A percentile compares a stretch with the other conserved stretches of the same genome.
These are phyloP conservation scores for Sodiomyces alkalinus DNA, from an alignment of 2,329 filamentous ascomycete genomes.

Conservation along the genomic window DNA sequence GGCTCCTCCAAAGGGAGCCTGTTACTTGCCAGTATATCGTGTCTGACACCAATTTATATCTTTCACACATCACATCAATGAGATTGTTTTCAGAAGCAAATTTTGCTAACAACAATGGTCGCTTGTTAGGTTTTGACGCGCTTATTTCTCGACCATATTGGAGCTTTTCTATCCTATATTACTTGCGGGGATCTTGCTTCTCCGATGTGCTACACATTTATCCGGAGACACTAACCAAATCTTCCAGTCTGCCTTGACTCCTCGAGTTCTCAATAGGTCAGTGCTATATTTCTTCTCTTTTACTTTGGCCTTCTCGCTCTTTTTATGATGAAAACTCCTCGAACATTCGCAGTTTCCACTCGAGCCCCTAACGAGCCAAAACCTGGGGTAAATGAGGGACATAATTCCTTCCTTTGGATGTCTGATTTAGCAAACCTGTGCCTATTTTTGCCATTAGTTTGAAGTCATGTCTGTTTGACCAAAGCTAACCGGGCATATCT, in stretches of 20 bases:
- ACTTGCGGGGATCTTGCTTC: too few relatives aligned
- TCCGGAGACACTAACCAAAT: too few relatives aligned
- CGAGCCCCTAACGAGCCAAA: slow-evolving; percentile 30
- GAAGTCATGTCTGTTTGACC: too few relatives aligned
- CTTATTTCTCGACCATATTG: too few relatives aligned
- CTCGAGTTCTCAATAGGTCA: slow-evolving; percentile 12
- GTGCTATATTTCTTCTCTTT: slow-evolving; percentile 9
- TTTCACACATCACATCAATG: too few relatives aligned
- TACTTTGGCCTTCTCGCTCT: slow-evolving; percentile 4
- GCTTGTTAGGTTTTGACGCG: too few relatives aligned
- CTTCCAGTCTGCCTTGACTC: background rate
- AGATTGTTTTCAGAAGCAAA: too few relatives aligned
- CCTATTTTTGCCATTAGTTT: too few relatives aligned
- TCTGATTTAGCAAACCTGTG: slow-evolving; percentile 35
- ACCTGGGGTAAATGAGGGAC: slow-evolving; percentile 53
- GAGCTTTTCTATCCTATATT: too few relatives aligned
- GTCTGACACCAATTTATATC: too few relatives aligned
- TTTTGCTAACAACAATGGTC: too few relatives aligned
- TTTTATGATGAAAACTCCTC: slow-evolving; percentile 55
- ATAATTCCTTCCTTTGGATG: slow-evolving; percentile 80
- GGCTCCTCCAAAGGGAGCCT: slow-evolving; percentile 46
- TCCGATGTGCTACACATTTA: background rate
- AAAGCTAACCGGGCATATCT: too few relatives aligned
- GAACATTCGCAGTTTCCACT: slow-evolving; percentile 81
- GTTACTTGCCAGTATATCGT: slow-evolving; percentile 86